Evolutionary conservation across 2,329 filamentous ascomycete genomes (phyloP), one percentile per base, ranked within the genome.

Genomic region (Periglandula ipomoeae): DNA sequence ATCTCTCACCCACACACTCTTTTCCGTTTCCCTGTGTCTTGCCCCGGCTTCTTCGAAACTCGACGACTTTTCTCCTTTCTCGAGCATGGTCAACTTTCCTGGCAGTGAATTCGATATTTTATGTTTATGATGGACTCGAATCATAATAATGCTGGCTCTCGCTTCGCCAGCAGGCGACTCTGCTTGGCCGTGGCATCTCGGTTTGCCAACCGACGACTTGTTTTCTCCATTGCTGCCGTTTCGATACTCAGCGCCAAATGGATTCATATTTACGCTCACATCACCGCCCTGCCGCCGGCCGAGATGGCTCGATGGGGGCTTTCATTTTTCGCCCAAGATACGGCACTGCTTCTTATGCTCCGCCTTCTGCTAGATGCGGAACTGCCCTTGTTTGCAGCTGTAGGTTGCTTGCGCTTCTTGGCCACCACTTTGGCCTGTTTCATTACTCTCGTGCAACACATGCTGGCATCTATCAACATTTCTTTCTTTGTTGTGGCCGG

Each of bases 261-360:
- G 6, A 53, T 60, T 3, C 65, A 67, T 48, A 53, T 67, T 32
- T 59, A 60, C 47, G 63, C 58, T 30, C 62, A 68, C 26, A 50
- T 59, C 19, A 53, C 52, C 5, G 61, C 65, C 5, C 49, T 67
- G n/a, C 57, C 62, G 1, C 49, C 56, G 3, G 54, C 55, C n/a
- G 56, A 62, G 27, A 51, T 67, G 47, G 20, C 59, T 8, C 58
- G 56, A 1, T 68, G 62, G 52, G 60, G 60, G 20, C 58, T 61
- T 10, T 65, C 65, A 2, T 68, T 68, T 48, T 66, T 65, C 48
- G 56, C 58, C 4, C 64, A 67, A 35, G 65, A 68, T 19, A 52
- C 62, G 1, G 42, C 59, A 5, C 52, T 66, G 4, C 55, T 68
- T 3, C 51, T 67, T 11, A 20, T 63, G 24, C 57, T 66, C 37